Base-by-base conservation (phyloP, 164 flowering plant genomes). In the Platanus orientalis region DNA sequence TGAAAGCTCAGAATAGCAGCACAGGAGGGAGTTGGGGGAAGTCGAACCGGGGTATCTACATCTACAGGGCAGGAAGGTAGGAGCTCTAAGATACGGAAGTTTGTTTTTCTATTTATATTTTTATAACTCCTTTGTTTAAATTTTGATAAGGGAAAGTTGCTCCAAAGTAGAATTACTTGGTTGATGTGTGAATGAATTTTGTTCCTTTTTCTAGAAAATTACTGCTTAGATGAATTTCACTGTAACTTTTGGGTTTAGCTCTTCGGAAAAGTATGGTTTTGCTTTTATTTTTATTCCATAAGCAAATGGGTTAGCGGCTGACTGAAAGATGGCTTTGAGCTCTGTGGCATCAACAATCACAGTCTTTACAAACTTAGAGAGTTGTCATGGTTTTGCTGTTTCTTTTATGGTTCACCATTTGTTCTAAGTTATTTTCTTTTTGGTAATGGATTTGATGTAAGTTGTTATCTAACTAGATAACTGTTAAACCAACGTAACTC, bases 11-110 rank as follows among this genome's bases (percentile, higher is more conserved):
- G 40, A 63, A 29, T 51, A 71, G 62, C 27, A 39, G 61, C 40
- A 45, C 50, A 21, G 77, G 80, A 23, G 76, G 67, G 25, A 60
- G 42, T 52, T 58, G 54, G 68, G 77, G 80, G 32, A 91, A 84
- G 70, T 73, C 81, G 12, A 71, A 74, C 55, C 76, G 85, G 27
- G 87, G 91, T 14, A 80, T 88, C 75, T 84, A 83, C 60, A 77
- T 78, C 74, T 93, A 90, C 62, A 78, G 92, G 42, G 90, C 98
- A 19, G 97, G 98, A 78, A 84, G 98, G 98, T 92, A 76, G 58
- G 62, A 36, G 9, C 47, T 67, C 40, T 58, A n/a, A 26, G 7
- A 50, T 42, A 10, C 20, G 10, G 27, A 39, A 27, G 20, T 48
- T 25, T 17, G 29, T 61, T 28, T 48, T 27, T 16, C 0, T 1